Conservation (phyloP, 129 eudicot species). For the Oenanthe sinensis region DNA sequence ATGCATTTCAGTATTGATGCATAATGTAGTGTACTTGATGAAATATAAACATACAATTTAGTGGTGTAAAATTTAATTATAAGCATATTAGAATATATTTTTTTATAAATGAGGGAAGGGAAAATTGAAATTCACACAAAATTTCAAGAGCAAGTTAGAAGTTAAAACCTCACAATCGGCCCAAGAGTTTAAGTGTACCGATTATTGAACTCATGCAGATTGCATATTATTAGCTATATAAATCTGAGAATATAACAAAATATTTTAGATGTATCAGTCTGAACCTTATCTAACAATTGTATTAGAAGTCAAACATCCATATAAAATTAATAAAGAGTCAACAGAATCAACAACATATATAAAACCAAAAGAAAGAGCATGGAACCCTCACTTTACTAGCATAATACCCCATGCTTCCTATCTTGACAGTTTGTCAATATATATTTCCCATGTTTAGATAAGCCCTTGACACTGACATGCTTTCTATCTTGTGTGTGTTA, state of each 20-base stretch:
- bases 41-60: too few species aligned
- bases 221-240: neutral
- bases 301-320: neutral
- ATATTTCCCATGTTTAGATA: conserved; percentile 2
- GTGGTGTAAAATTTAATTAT: too few species aligned
- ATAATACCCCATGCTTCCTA: neutral
- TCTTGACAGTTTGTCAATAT: neutral
- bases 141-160: too few species aligned
- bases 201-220: neutral
- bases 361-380: neutral
- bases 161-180: too few species aligned
- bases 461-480: conserved; percentile 1
- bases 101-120: too few species aligned
- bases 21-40: too few species aligned
- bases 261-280: too few species aligned
- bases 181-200: too few species aligned
- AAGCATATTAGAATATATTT: too few species aligned
- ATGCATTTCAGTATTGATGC: neutral
- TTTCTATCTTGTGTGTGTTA: neutral
- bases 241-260: too few species aligned
- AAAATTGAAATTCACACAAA: too few species aligned
- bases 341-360: neutral
- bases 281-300: neutral
- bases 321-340: neutral
- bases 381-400: neutral